Percentiles rank a stretch among this genome's conserved stretches.
phyloP scores from a whole-genome alignment of 805 yeast species.

The Yarrowia porcina region DNA sequence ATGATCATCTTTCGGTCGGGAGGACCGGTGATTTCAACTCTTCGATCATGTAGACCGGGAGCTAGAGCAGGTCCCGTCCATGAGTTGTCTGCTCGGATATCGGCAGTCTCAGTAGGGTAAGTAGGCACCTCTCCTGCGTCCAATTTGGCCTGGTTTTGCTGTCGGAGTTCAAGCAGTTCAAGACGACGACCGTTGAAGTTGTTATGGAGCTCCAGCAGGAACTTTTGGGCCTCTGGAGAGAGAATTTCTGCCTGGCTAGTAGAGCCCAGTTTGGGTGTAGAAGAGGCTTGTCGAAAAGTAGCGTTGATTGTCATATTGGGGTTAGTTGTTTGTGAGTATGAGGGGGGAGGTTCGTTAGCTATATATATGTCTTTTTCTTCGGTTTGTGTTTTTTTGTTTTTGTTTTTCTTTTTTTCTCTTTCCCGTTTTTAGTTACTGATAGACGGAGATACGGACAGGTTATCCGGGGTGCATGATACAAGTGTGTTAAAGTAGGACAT shows the following conservation, averaged over 20 bases:
- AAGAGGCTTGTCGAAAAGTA: background rate
- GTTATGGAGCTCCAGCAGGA: conserved; percentile 62
- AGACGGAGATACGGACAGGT: background rate
- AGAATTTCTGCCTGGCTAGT: conserved; percentile 38
- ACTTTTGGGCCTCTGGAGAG: conserved; percentile 57
- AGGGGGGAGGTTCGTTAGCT: background rate
- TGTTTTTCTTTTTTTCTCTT: no score
- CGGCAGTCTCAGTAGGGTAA: conserved; percentile 57
- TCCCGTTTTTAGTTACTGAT: no score
- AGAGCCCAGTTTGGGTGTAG: background rate
- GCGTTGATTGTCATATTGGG: conserved; percentile 4
- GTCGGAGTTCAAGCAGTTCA: conserved; percentile 52
- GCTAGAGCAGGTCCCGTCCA: conserved; percentile 70
- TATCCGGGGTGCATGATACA: conserved; percentile 2
- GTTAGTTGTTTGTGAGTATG: background rate
- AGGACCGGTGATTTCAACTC: conserved; percentile 73
- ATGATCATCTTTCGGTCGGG: conserved; percentile 71
- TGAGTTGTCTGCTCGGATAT: conserved; percentile 57
- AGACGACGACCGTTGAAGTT: conserved; percentile 52
- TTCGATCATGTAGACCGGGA: conserved; percentile 61
- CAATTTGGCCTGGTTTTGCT: conserved; percentile 48
- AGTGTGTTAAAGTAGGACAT: background rate
- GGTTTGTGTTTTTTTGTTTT: no score
- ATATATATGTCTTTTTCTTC: background rate
- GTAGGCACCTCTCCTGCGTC: conserved; percentile 59